Percentiles rank a stretch among this genome's conserved stretches.
phyloP scores from a whole-genome alignment of 257 asterid genomes.

The Lantana camara region DNA sequence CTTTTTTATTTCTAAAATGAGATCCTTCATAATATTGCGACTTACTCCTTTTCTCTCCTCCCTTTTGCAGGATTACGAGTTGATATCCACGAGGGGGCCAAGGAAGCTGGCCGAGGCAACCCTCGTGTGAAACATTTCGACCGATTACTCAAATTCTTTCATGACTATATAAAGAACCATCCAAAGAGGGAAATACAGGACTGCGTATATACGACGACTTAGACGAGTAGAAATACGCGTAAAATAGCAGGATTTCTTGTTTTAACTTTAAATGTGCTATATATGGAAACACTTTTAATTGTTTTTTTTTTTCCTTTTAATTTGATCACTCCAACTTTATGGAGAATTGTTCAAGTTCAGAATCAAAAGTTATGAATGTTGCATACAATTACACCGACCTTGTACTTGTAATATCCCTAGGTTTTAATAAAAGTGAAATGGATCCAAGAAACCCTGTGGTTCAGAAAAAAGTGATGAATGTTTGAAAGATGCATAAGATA shows the following conservation, averaged over 20 bases:
- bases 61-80: slow-evolving; percentile 77
- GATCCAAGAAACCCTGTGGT: too few species aligned
- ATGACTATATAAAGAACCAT: background rate
- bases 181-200: background rate
- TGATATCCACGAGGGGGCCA: slow-evolving; percentile 51
- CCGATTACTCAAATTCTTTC: background rate
- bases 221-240: background rate
- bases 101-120: slow-evolving; percentile 54
- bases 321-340: too few species aligned
- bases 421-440: too few species aligned
- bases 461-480: too few species aligned
- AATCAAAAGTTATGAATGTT: too few species aligned
- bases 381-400: too few species aligned
- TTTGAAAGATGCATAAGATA: too few species aligned
- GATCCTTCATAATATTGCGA: too few species aligned
- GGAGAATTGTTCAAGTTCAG: too few species aligned
- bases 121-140: slow-evolving; percentile 27
- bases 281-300: background rate
- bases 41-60: too few species aligned
- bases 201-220: background rate
- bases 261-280: background rate
- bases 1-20: background rate
- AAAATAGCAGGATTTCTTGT: background rate
- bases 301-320: background rate
- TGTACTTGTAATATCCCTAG: too few species aligned